These are phyloP conservation scores for Liquidambar formosana DNA, from an alignment of 164 flowering plant species.

Conservation along the genomic window DNA sequence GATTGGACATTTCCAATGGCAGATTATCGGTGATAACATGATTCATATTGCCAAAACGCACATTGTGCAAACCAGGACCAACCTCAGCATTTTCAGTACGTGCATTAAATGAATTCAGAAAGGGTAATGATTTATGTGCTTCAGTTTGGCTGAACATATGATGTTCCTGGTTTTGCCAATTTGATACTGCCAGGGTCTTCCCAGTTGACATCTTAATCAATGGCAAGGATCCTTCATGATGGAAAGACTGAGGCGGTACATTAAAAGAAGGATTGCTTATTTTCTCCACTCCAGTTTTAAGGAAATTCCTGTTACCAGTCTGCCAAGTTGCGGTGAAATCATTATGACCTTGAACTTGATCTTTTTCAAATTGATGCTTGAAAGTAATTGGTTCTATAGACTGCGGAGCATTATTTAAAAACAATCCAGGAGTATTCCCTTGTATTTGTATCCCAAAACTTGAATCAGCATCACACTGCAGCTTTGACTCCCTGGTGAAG, in stretches of 20 bases:
- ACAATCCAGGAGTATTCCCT: slow-evolving; percentile 5
- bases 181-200: slow-evolving; percentile 5
- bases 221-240: slow-evolving; percentile 7
- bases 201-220: slow-evolving; percentile 2
- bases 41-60: slow-evolving; percentile 1
- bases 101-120: slow-evolving; percentile 4
- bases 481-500: slow-evolving; percentile 9
- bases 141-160: slow-evolving; percentile 12
- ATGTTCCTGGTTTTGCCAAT: not conserved
- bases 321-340: slow-evolving; percentile 11
- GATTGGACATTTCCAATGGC: not conserved
- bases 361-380: slow-evolving; percentile 10
- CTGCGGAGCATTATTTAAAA: slow-evolving; percentile 9
- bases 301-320: slow-evolving; percentile 9
- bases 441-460: slow-evolving; percentile 12
- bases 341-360: slow-evolving; percentile 13
- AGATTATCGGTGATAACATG: not conserved
- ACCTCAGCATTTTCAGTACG: slow-evolving; percentile 3
- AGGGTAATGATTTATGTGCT: not conserved
- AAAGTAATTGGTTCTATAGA: slow-evolving; percentile 7
- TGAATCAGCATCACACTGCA: slow-evolving; percentile 12
- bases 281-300: slow-evolving; percentile 1
- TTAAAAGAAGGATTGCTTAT: not conserved
- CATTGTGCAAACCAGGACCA: slow-evolving; percentile 13
- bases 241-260: slow-evolving; percentile 4